These are phyloP conservation scores for Neurospora sp. DNA, from an alignment of 495 filamentous ascomycete genomes.

Conservation along the genomic window DNA sequence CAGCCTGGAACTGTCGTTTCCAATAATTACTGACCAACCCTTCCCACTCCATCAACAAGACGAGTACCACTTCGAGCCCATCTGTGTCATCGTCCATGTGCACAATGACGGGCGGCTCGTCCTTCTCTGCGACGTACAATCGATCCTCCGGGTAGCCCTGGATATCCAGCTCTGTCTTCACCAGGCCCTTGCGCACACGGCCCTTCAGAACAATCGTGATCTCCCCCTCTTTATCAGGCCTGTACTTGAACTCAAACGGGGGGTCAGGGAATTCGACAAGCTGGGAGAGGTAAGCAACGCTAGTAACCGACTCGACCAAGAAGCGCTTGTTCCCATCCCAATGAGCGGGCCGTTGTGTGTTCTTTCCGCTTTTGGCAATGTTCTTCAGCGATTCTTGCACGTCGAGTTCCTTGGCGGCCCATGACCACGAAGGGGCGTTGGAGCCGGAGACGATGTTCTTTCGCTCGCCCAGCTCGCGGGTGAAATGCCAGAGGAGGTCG, in stretches of 20 bases:
- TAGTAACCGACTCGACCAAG: not conserved
- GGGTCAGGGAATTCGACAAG: not conserved
- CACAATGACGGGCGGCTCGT: no score
- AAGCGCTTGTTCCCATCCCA: not conserved
- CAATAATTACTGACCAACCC: no score
- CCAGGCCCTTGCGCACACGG: not conserved
- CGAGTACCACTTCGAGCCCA: no score
- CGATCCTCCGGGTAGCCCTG: not conserved
- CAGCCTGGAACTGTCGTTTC: no score
- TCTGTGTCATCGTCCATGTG: no score
- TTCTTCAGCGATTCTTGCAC: not conserved
- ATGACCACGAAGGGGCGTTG: not conserved
- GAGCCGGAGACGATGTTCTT: not conserved
- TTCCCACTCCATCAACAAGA: no score
- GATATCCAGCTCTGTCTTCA: not conserved
- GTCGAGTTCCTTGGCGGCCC: not conserved
- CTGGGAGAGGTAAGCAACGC: not conserved
- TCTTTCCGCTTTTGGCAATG: not conserved
- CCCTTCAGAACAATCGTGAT: not conserved
- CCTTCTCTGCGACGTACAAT: no score
- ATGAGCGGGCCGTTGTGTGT: not conserved
- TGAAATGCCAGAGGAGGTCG: constrained; percentile 4
- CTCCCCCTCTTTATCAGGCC: not conserved
- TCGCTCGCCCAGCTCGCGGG: not conserved
- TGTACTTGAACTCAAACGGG: not conserved